phyloP scores from a whole-genome alignment of 495 filamentous ascomycete species.

The Penicillium roqueforti region DNA sequence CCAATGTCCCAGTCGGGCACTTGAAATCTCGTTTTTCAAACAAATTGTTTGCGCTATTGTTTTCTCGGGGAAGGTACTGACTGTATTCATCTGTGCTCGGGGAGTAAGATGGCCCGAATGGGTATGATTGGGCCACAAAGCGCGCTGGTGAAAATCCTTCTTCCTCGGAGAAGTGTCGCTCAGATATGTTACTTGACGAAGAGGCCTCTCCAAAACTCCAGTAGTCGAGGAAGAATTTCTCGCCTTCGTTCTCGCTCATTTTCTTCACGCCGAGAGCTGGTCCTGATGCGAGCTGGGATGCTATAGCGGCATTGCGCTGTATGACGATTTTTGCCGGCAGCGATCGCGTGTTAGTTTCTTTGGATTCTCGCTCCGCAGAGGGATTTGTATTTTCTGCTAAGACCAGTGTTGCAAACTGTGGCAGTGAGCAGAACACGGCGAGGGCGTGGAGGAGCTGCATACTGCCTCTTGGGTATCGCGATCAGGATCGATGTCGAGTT shows the following conservation, averaged over 20 bases:
- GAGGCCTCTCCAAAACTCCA: constrained; percentile 46
- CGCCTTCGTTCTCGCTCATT: constrained; percentile 75
- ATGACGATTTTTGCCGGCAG: not conserved
- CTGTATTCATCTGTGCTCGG: constrained; percentile 17
- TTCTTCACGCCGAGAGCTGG: constrained; percentile 53
- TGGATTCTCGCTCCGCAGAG: not conserved
- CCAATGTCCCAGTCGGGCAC: constrained; percentile 66
- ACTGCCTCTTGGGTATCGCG: not conserved
- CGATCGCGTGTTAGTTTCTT: no score
- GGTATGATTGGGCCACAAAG: constrained; percentile 26
- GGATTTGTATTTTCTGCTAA: not conserved
- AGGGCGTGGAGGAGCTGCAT: not conserved
- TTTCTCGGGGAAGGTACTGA: not conserved
- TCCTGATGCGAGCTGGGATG: constrained; percentile 12
- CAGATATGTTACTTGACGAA: constrained; percentile 6
- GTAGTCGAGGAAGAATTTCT: constrained; percentile 74
- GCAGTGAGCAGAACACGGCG: not conserved
- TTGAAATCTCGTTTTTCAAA: constrained; percentile 52
- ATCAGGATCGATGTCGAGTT: not conserved
- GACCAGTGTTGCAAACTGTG: not conserved
- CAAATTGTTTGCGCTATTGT: not conserved
- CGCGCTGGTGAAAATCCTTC: constrained; percentile 7
- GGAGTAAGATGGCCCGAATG: constrained; percentile 38
- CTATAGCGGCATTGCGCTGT: constrained; percentile 26
- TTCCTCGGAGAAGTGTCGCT: constrained; percentile 1